Base-by-base conservation (phyloP, 2,329 filamentous ascomycete species). In the Nakataea oryzae region DNA sequence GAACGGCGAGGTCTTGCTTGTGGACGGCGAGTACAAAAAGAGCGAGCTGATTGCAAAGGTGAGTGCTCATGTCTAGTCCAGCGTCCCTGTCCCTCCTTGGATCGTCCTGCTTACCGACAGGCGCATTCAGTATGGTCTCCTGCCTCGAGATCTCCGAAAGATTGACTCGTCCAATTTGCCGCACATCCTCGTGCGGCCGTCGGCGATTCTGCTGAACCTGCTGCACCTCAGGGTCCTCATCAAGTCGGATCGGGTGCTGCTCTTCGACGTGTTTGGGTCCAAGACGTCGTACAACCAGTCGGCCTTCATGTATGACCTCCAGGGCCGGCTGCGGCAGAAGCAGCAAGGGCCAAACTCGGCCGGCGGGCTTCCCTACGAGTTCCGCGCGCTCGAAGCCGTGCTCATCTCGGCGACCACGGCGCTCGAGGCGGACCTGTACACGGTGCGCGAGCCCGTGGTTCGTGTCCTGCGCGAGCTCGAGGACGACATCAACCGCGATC, bases 1-100 rank as follows among this genome's bases (percentile, higher is more conserved):
- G 73, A 86, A 90, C 70, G 95, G 95, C 54, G 89, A 96, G 69
- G 92, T 97, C 29, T 96, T 93, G 26, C 79, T 97, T 63, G 89
- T 96, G 26, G 96, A 96, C 71, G 91, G 92, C 63, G 95, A 97
- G 74, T 97, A 97, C 75, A 96, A 95, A 77, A 99, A 99, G 81
- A 95, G 87, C 70, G 95, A 99, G 77, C 80, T 99, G 58, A 97
- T 97, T 74, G 92, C 93, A 61, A 97, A 95, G 82, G 90, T 93
- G 75, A 61, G 74, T 70, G 30, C 67, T n/a, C n/a, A 34, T 13
- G 21, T 7, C n/a, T 41, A 26, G n/a, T 58, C n/a, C 30, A 24
- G 4, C 3, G 9, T 26, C 61, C 55, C 55, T 3, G 7, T 47
- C 41, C 4, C 34, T 41, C 32, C 54, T 26, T 34, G 27, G 24